Evolutionary conservation across 768 basidiomycete species (phyloP), one percentile per base, ranked within the genome.

Genomic region (Trametes sanguinea): DNA sequence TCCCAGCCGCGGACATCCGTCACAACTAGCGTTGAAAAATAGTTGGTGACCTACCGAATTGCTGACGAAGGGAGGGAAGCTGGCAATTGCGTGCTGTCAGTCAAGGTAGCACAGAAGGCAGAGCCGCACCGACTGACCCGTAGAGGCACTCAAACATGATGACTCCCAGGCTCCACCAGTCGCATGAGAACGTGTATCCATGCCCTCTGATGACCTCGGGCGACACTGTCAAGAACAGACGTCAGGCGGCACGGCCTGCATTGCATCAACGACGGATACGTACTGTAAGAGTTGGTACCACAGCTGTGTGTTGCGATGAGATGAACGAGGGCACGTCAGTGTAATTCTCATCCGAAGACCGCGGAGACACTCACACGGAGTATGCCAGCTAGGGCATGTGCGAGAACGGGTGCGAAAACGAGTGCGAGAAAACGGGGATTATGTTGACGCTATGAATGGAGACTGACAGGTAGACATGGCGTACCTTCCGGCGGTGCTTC

Each of bases 161-260:
- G 57, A 97, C 90, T 11, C 95, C 95, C 48, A 98, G 83, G 76
- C 91, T 94, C 96, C 96, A 99, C 95, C 95, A 98, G 72, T 98
- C 96, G 72, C 94, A 96, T 39, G 89, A 91, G 76, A 92, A 95
- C 42, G 89, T 86, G 75, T 98, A 98, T 29, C 95, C 95, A 71
- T 92, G 90, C 22, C 91, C 90, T 67, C 91, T 85, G 71, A 94
- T 92, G 48, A 94, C 92, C 74, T 94, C 92, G 45, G 92, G 92
- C 8, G 90, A 92, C 91, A 93, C 92, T 94, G 65, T 61, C 35
- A 67, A 67, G 60, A 43, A 42, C 50, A 61, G 11, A 22, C 42
- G 39, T 59, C 35, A 46, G 47, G 35, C n/a, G n/a, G 22, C n/a
- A 39, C 13, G 33, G 40, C 35, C 37, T 17, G 57, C 35, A 33